A percentile compares a stretch with the other conserved stretches of the same genome.
These are phyloP conservation scores for Afroboletus lepidellus DNA, from an alignment of 1,284 basidiomycete species.

Conservation along the genomic window DNA sequence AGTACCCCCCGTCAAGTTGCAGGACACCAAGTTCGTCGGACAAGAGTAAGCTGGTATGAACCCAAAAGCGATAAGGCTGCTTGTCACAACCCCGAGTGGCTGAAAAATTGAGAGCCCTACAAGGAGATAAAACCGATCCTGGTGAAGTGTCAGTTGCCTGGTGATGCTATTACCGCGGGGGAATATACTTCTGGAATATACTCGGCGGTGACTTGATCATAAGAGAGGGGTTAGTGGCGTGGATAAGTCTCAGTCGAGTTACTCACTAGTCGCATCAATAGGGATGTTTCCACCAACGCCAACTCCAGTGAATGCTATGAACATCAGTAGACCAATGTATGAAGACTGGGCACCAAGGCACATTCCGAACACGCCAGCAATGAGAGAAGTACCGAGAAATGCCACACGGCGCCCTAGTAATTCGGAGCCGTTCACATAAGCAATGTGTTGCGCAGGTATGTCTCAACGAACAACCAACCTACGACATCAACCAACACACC, in stretches of 20 bases:
- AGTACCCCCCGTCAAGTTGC: slow-evolving; percentile 11
- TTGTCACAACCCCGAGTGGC: slow-evolving; percentile 2
- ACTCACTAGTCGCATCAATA: slow-evolving; percentile 19
- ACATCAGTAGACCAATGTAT: slow-evolving; percentile 12
- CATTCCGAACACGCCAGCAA: slow-evolving; percentile 17
- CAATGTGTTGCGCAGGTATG: not conserved
- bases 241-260: not conserved
- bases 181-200: slow-evolving; percentile 15
- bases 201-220: slow-evolving; percentile 12
- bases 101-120: slow-evolving; percentile 13
- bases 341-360: slow-evolving; percentile 13
- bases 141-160: not conserved
- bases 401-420: slow-evolving; percentile 18
- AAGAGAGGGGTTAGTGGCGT: not conserved
- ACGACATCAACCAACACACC: slow-evolving; percentile 16
- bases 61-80: slow-evolving; percentile 8
- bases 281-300: slow-evolving; percentile 20
- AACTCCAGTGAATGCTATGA: slow-evolving; percentile 14
- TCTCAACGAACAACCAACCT: slow-evolving; percentile 9
- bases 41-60: slow-evolving; percentile 19
- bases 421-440: not conserved
- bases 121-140: slow-evolving; percentile 21
- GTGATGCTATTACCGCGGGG: not conserved
- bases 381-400: slow-evolving; percentile 14
- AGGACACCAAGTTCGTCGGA: slow-evolving; percentile 12